A percentile compares a stretch with the other conserved stretches of the same genome.
Evolutionary conservation across 257 asterid species (phyloP).

Genomic region (Solanum piurae): DNA sequence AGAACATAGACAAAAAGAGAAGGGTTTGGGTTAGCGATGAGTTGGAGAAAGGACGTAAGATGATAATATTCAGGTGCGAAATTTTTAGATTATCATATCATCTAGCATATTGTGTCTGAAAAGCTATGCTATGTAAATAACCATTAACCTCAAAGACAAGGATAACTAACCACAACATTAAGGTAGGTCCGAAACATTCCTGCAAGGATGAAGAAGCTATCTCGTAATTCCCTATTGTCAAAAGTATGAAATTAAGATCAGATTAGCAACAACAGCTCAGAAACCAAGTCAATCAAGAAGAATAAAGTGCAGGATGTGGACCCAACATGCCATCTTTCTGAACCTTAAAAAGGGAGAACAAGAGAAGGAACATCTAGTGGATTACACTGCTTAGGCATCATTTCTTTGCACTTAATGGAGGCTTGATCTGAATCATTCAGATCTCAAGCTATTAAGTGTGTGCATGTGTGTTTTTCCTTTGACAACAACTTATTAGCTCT

Average conservation of each 20-base stretch:
- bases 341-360: not conserved
- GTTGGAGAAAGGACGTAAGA: not conserved
- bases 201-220: conserved; percentile 53
- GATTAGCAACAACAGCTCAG: not conserved
- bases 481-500: not conserved
- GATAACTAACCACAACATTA: conserved; percentile 71
- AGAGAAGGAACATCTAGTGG: not conserved
- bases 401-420: not conserved
- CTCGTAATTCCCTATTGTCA: conserved; percentile 64
- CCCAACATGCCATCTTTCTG: not conserved
- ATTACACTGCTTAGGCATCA: not conserved
- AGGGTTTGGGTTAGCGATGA: not conserved
- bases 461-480: not conserved
- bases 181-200: conserved; percentile 92
- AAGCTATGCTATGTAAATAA: not conserved
- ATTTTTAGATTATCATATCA: not conserved
- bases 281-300: not conserved
- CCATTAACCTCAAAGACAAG: not conserved
- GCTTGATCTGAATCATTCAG: not conserved
- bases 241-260: conserved; percentile 4
- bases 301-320: not conserved
- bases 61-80: not conserved
- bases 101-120: not conserved
- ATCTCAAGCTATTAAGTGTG: not conserved
- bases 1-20: not conserved